Conservation (phyloP, 1,139 yeast genomes). For the Pichia sp. region DNA sequence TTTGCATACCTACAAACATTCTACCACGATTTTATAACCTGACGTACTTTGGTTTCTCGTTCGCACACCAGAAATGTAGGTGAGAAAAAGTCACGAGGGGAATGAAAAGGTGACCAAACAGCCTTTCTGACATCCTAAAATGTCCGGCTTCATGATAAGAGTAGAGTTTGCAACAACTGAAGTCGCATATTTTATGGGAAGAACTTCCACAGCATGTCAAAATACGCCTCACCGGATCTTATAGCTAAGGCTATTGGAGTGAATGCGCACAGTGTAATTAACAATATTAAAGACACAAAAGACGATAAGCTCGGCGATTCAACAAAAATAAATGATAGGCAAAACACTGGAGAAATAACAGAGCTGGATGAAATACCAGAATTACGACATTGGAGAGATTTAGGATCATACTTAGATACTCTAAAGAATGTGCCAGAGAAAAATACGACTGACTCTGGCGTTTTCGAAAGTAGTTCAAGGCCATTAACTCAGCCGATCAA, state of each 20-base stretch:
- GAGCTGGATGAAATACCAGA: slow-evolving; percentile 17
- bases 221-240: slow-evolving; percentile 17
- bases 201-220: slow-evolving; percentile 4
- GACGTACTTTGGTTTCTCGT: not conserved
- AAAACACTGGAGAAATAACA: not conserved
- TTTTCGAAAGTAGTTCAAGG: slow-evolving; percentile 27
- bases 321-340: slow-evolving; percentile 5
- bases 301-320: slow-evolving; percentile 8
- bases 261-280: slow-evolving; percentile 20
- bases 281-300: slow-evolving; percentile 12
- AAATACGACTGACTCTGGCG: slow-evolving; percentile 20
- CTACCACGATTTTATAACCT: not conserved
- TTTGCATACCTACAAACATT: not conserved
- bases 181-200: no score
- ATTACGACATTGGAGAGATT: slow-evolving; percentile 51
- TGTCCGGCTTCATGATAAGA: no score
- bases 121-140: no score
- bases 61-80: not conserved
- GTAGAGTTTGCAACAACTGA: no score
- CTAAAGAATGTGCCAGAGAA: slow-evolving; percentile 28
- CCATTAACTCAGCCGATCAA: slow-evolving; percentile 43
- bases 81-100: not conserved
- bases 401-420: slow-evolving; percentile 54
- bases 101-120: no score
- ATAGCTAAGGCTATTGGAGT: slow-evolving; percentile 26